Evolutionary conservation across 1,284 basidiomycete genomes (phyloP).

Genomic region (Ganoderma lucidum): DNA sequence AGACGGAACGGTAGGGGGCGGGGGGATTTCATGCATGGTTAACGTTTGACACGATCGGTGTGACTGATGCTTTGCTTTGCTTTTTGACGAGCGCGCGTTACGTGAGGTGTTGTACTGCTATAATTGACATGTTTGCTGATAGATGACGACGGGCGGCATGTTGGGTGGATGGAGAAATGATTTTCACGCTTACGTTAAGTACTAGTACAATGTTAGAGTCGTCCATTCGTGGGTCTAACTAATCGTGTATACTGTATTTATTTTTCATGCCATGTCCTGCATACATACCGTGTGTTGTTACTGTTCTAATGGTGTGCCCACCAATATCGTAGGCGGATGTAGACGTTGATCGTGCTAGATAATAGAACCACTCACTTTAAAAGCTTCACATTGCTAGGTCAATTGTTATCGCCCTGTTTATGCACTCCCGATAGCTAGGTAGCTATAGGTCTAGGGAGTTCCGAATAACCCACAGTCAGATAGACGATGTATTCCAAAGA

Average conservation of each 20-base stretch:
- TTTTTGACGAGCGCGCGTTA: constrained; percentile 1
- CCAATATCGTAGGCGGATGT: neutral
- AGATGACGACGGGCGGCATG: neutral
- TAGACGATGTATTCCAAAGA: neutral
- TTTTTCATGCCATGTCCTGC: neutral
- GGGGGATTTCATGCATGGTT: neutral
- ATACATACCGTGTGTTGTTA: neutral
- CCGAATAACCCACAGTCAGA: too few species aligned
- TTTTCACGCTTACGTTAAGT: neutral
- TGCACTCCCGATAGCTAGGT: too few species aligned
- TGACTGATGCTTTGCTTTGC: neutral
- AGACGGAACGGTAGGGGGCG: constrained; percentile 9
- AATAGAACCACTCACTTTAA: neutral
- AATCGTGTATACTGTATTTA: neutral
- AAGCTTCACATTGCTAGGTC: too few species aligned
- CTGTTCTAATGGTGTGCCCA: neutral
- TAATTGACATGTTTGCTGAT: neutral
- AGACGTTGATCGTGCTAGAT: neutral
- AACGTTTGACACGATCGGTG: neutral
- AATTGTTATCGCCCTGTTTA: too few species aligned
- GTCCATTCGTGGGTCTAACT: neutral
- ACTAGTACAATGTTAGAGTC: neutral
- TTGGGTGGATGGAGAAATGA: neutral
- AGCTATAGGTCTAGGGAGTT: too few species aligned
- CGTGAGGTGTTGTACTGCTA: neutral